phyloP scores from a whole-genome alignment of 805 yeast species.

The Teunomyces funiuensis region DNA sequence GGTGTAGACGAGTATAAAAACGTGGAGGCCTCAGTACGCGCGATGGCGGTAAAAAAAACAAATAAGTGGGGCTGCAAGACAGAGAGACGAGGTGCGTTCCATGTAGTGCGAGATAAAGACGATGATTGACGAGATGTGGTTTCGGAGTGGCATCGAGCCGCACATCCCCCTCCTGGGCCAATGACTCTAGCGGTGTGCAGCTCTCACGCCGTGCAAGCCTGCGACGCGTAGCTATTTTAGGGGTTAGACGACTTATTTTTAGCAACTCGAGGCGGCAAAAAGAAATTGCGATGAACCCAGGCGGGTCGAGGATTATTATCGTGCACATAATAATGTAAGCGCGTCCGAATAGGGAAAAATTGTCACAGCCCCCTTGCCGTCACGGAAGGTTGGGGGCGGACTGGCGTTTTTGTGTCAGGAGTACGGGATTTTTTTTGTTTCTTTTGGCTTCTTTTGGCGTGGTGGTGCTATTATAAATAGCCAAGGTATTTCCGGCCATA shows the following conservation, averaged over 20 bases:
- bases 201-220: not conserved
- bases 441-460: not conserved
- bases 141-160: too few relatives aligned
- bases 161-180: too few relatives aligned
- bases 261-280: constrained; percentile 5
- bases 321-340: not conserved
- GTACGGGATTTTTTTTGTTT: not conserved
- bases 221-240: constrained; percentile 2
- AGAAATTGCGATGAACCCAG: constrained; percentile 4
- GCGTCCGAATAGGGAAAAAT: constrained; percentile 3
- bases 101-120: too few relatives aligned
- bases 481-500: constrained; percentile 3
- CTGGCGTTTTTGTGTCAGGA: constrained; percentile 1
- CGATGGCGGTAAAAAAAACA: too few relatives aligned
- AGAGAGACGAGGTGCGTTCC: too few relatives aligned
- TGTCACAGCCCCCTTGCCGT: constrained; percentile 6
- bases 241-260: constrained; percentile 5
- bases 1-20: too few relatives aligned
- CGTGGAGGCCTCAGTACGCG: too few relatives aligned
- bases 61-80: too few relatives aligned
- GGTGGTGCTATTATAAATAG: constrained; percentile 13
- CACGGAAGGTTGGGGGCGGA: not conserved
- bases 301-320: constrained; percentile 1
- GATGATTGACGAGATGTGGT: too few relatives aligned
- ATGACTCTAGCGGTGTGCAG: too few relatives aligned